Conservation (phyloP, 2,329 filamentous ascomycete genomes). For the Ceratocystis cacaofunesta region DNA sequence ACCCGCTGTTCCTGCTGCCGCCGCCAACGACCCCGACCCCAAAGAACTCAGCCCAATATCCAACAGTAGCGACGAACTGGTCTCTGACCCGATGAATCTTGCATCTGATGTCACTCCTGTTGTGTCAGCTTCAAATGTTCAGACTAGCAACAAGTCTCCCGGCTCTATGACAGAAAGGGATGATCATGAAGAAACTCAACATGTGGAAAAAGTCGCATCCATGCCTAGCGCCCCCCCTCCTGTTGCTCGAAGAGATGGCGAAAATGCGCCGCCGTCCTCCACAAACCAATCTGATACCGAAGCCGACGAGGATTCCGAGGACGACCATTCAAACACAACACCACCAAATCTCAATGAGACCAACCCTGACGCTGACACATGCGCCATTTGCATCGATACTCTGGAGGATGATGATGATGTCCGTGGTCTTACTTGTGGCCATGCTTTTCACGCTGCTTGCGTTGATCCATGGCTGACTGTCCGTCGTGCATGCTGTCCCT, state of each 20-base stretch:
- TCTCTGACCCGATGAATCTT: not conserved
- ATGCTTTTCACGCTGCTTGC: constrained; percentile 92
- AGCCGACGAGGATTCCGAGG: constrained; percentile 52
- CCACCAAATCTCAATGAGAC: constrained; percentile 53
- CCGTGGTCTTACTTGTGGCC: constrained; percentile 85
- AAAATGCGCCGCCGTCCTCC: not conserved
- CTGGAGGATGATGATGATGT: constrained; percentile 94
- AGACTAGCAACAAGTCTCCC: not conserved
- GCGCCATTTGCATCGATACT: constrained; percentile 88
- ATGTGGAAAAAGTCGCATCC: constrained; percentile 11
- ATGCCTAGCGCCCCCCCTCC: constrained; percentile 8
- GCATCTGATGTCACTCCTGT: not conserved
- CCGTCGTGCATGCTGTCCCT: constrained; percentile 82
- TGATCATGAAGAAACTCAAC: constrained; percentile 20
- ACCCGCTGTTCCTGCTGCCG: not conserved
- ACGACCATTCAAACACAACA: constrained; percentile 72
- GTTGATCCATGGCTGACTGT: constrained; percentile 94
- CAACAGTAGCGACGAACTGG: not conserved
- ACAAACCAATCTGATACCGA: constrained; percentile 26
- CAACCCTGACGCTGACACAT: constrained; percentile 67
- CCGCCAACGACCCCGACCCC: not conserved
- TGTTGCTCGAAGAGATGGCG: constrained; percentile 8
- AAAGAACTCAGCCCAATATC: not conserved
- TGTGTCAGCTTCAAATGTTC: not conserved
- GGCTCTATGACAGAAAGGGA: constrained; percentile 16